Evolutionary conservation across 345 rosid genomes (phyloP).

Genomic region (Psidium friedrichsthalianum): DNA sequence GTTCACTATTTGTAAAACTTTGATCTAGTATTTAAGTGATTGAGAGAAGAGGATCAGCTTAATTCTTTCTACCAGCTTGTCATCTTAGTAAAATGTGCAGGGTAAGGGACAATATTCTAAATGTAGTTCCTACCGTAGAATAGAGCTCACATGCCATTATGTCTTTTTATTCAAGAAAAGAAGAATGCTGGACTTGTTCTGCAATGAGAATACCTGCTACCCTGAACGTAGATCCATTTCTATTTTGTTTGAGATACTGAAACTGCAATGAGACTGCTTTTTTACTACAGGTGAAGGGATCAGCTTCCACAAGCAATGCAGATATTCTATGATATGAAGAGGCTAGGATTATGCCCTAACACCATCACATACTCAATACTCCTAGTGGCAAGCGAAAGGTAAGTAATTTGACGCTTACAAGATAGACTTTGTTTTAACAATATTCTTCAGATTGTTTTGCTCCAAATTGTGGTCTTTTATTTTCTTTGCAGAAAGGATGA

Average conservation of each 20-base stretch:
- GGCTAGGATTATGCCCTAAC: slow-evolving; percentile 48
- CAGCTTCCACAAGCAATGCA: slow-evolving; percentile 74
- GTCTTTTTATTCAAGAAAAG: background rate
- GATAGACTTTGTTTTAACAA: background rate
- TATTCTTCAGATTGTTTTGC: background rate
- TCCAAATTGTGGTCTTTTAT: slow-evolving; percentile 5
- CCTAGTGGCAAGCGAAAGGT: slow-evolving; percentile 80
- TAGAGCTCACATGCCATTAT: background rate
- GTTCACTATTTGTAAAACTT: background rate
- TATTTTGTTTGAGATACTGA: background rate
- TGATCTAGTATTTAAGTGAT: background rate
- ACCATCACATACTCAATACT: slow-evolving; percentile 76
- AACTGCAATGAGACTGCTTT: background rate
- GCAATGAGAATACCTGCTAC: background rate
- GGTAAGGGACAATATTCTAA: background rate
- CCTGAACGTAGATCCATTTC: background rate
- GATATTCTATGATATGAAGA: slow-evolving; percentile 64
- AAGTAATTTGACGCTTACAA: slow-evolving; percentile 1
- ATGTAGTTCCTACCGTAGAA: background rate
- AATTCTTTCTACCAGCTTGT: background rate
- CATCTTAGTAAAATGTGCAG: background rate
- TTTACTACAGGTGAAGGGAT: slow-evolving; percentile 65
- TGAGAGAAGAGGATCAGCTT: background rate
- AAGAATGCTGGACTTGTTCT: background rate
- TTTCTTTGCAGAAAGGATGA: slow-evolving; percentile 58